Evolutionary conservation across 2,329 filamentous ascomycete genomes (phyloP).

Genomic region (Botrytis hyacinthi): DNA sequence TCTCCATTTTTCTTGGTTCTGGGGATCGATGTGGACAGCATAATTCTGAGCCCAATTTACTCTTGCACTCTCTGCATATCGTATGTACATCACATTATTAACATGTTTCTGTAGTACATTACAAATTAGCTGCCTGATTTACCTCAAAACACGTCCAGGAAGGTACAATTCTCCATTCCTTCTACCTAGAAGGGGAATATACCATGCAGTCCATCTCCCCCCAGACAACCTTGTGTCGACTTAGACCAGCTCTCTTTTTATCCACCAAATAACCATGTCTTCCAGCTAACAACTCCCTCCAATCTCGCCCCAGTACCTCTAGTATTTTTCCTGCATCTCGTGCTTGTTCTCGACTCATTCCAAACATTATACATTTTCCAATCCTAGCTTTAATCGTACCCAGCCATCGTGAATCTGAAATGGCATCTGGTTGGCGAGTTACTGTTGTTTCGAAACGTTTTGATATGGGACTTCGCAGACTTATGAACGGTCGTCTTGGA

Average conservation of each 20-base stretch:
- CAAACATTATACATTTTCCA: constrained; percentile 74
- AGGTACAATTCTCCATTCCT: not conserved
- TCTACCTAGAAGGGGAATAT: constrained; percentile 35
- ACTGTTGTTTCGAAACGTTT: not conserved
- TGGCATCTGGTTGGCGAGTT: not conserved
- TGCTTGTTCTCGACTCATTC: constrained; percentile 58
- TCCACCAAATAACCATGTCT: constrained; percentile 73
- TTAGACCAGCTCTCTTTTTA: constrained; percentile 59
- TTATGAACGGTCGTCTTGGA: not conserved
- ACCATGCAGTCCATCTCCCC: constrained; percentile 76
- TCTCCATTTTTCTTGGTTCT: constrained; percentile 62
- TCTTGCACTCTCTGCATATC: constrained; percentile 78
- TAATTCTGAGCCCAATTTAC: constrained; percentile 77
- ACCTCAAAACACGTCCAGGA: not conserved
- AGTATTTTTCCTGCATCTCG: constrained; percentile 58
- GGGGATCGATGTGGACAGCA: constrained; percentile 59
- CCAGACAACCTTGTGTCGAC: constrained; percentile 70
- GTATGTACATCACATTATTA: constrained; percentile 81
- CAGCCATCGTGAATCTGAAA: constrained; percentile 58
- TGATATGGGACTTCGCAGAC: not conserved
- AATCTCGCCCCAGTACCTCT: constrained; percentile 59
- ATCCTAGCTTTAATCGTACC: constrained; percentile 64
- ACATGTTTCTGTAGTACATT: constrained; percentile 63
- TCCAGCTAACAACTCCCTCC: constrained; percentile 70
- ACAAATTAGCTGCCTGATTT: not conserved